Evolutionary conservation across 106 monocot genomes (phyloP).

Genomic region (Allium sativum): DNA sequence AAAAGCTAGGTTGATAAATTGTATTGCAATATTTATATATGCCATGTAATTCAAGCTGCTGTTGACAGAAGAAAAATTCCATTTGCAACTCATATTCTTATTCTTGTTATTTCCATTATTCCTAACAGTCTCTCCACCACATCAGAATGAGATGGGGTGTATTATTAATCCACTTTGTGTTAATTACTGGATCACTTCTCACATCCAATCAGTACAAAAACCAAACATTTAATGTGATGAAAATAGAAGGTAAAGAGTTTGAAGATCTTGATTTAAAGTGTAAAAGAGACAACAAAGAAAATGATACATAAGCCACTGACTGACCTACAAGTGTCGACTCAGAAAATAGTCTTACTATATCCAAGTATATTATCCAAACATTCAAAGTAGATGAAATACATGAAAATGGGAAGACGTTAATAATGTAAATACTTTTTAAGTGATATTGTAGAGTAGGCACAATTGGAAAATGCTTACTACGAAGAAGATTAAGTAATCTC

Average conservation of each 20-base stretch:
- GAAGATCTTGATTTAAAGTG: no score
- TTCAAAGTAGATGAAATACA: constrained; percentile 87
- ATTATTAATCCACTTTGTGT: constrained; percentile 54
- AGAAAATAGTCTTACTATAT: constrained; percentile 97
- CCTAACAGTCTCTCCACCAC: constrained; percentile 83
- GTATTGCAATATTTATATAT: no score
- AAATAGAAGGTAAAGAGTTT: not conserved
- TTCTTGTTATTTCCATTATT: no score
- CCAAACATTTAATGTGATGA: not conserved
- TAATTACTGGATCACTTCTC: constrained; percentile 13
- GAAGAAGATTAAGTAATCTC: constrained; percentile 89
- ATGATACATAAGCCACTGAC: constrained; percentile 8
- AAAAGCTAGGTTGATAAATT: no score
- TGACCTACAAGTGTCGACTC: constrained; percentile 68
- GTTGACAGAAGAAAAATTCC: no score
- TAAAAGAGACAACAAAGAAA: not conserved
- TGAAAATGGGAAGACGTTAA: constrained; percentile 16
- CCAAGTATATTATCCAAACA: constrained; percentile 77
- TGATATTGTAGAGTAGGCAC: not conserved
- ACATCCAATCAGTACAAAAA: constrained; percentile 37
- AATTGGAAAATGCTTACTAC: constrained; percentile 36
- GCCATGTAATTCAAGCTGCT: no score
- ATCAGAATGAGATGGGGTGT: constrained; percentile 69
- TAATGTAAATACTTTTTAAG: not conserved
- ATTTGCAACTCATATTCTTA: no score